Conservation (phyloP, 768 basidiomycete genomes). For the Pleurotus platypus region DNA sequence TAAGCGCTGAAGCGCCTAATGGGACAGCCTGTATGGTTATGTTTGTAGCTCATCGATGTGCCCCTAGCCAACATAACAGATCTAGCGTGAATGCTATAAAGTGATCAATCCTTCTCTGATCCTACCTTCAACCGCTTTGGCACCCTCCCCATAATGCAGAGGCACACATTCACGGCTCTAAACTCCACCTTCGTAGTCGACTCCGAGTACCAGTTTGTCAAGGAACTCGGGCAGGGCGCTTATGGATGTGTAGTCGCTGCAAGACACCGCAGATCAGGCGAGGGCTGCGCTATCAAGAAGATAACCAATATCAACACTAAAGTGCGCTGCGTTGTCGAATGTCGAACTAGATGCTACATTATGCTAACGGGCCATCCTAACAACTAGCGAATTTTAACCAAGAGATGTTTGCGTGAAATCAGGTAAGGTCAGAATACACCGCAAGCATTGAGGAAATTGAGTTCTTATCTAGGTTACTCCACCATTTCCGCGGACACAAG, state of each 20-base stretch:
- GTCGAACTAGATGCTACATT: not conserved
- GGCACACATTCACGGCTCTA: conserved; percentile 78
- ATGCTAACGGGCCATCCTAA: conserved; percentile 16
- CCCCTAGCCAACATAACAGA: not conserved
- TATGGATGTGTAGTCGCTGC: conserved; percentile 92
- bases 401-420: conserved; percentile 94
- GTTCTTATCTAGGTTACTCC: conserved; percentile 60
- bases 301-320: conserved; percentile 93
- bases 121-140: conserved; percentile 11
- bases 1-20: too few relatives aligned
- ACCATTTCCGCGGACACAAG: conserved; percentile 99
- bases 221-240: conserved; percentile 95
- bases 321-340: conserved; percentile 35
- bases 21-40: not conserved
- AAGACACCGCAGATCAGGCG: conserved; percentile 75
- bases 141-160: conserved; percentile 45
- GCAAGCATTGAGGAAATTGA: conserved; percentile 5
- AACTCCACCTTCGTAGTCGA: conserved; percentile 89
- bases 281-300: conserved; percentile 95
- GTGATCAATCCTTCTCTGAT: conserved; percentile 6
- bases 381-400: conserved; percentile 85
- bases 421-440: conserved; percentile 44
- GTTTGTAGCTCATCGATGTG: not conserved
- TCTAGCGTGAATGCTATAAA: conserved; percentile 7
- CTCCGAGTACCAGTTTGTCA: conserved; percentile 88